Percentiles rank a stretch among this genome's conserved stretches.
phyloP scores from a whole-genome alignment of 352 stramenopile species.

The Globisporangium splendens region DNA sequence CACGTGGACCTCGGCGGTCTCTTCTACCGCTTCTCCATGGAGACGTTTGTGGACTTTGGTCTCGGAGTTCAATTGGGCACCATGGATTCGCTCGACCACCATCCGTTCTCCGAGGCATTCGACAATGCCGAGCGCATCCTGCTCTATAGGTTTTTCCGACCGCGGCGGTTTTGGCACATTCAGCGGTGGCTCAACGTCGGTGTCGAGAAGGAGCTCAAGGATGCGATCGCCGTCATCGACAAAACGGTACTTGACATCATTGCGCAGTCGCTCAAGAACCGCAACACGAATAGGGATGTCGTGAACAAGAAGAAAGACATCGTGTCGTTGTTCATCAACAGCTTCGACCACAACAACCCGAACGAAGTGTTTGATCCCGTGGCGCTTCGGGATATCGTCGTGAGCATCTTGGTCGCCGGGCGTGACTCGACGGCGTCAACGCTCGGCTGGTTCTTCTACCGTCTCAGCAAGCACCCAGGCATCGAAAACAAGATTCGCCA shows the following conservation, averaged over 20 bases:
- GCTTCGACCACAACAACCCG: constrained; percentile 16
- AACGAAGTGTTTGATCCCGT: constrained; percentile 4
- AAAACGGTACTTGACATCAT: constrained; percentile 31
- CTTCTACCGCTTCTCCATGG: constrained; percentile 46
- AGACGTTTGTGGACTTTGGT: constrained; percentile 43
- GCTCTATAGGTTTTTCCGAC: constrained; percentile 30
- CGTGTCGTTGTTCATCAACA: constrained; percentile 46
- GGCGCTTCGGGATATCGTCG: constrained; percentile 41
- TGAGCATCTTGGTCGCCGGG: constrained; percentile 48
- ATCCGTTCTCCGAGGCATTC: constrained; percentile 31
- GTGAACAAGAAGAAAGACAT: constrained; percentile 21
- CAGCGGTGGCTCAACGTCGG: constrained; percentile 32
- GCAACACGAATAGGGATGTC: neutral
- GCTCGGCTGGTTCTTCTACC: constrained; percentile 43
- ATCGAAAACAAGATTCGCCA: constrained; percentile 23
- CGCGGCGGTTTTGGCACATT: constrained; percentile 38
- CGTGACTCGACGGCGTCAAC: constrained; percentile 39
- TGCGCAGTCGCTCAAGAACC: constrained; percentile 17
- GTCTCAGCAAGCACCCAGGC: constrained; percentile 32
- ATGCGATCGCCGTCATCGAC: constrained; percentile 30
- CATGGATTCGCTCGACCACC: constrained; percentile 14
- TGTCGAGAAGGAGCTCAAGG: constrained; percentile 26
- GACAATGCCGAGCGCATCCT: constrained; percentile 29
- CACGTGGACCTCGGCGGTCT: constrained; percentile 32
- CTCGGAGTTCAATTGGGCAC: constrained; percentile 24